Base-by-base conservation (phyloP, 2,329 filamentous ascomycete genomes). In the Aspergillus sergii region DNA sequence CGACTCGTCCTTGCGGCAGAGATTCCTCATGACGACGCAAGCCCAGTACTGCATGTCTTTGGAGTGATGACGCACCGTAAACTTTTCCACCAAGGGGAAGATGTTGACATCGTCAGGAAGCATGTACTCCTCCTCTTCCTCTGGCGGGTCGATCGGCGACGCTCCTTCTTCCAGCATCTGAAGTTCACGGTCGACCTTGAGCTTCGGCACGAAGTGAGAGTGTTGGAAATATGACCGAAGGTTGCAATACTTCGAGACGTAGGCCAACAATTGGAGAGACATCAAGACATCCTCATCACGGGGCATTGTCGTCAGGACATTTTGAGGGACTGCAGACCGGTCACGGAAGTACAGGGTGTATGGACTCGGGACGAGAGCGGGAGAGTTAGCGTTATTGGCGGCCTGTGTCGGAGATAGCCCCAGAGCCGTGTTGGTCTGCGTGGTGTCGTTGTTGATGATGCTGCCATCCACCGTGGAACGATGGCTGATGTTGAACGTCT, bases 41-140 rank as follows among this genome's bases (percentile, higher is more conserved):
- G 95, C 95, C 95, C 95, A 99, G 82, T 99, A 99, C 78, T 97
- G 94, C 95, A 99, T 99, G 76, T 97, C 94, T 64, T 93, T 92
- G 68, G 92, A 93, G 79, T 97, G 93, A 75, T 97, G 93, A 68
- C 95, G 89, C 34, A 97, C 92, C 5, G 95, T 99, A 76, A 98
- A 99, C 78, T 97, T 98, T 79, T 99, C 95, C 55, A 99, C 95
- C 41, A 99, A 84, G 2, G 95, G 95, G 80, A 99, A 99, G 69
- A 99, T 96, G 79, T 99, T 99, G 80, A 96, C 94, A 77, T 98
- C 93, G 74, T 98, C 94, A 16, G 94, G 91, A 9, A 96, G 85
- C 30, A 96, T 82, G 75, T 97, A 98, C 77, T 99, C 94, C 72
- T 94, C 91, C 62, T 93, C 88, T 54, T 91, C 87, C 53, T 91